Conservation (phyloP, 768 basidiomycete species). For the Lactarius akahatsu region DNA sequence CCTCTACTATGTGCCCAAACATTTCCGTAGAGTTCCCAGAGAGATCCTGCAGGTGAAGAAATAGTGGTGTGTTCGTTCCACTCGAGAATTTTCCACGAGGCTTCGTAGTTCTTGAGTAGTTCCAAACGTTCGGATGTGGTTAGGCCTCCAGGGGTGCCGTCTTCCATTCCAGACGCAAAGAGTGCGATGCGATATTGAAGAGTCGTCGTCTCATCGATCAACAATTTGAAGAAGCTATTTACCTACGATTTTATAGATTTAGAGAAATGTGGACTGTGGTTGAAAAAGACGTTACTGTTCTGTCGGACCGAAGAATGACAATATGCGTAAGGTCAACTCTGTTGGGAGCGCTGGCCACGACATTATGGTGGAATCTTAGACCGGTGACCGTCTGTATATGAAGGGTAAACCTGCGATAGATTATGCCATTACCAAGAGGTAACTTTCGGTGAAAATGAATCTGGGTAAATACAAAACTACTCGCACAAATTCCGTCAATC, state of each 20-base stretch:
- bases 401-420: too few relatives aligned
- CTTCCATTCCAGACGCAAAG: conserved; percentile 16
- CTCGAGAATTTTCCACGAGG: conserved; percentile 22
- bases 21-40: conserved; percentile 29
- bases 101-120: conserved; percentile 14
- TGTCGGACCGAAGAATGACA: conserved; percentile 8
- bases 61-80: conserved; percentile 13
- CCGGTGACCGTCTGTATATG: too few relatives aligned
- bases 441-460: background rate
- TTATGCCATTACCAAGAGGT: background rate
- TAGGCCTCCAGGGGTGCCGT: conserved; percentile 17
- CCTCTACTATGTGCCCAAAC: conserved; percentile 23
- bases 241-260: conserved; percentile 11
- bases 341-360: conserved; percentile 9
- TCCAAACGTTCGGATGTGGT: conserved; percentile 13
- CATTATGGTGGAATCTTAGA: background rate
- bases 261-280: background rate
- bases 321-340: conserved; percentile 19
- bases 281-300: conserved; percentile 4
- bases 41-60: background rate
- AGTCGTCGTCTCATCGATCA: conserved; percentile 15
- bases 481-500: conserved; percentile 13
- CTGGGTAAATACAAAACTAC: background rate
- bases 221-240: conserved; percentile 14
- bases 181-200: conserved; percentile 25